These are phyloP conservation scores for Leucogyrophana mollusca DNA, from an alignment of 768 basidiomycete species.

Conservation along the genomic window DNA sequence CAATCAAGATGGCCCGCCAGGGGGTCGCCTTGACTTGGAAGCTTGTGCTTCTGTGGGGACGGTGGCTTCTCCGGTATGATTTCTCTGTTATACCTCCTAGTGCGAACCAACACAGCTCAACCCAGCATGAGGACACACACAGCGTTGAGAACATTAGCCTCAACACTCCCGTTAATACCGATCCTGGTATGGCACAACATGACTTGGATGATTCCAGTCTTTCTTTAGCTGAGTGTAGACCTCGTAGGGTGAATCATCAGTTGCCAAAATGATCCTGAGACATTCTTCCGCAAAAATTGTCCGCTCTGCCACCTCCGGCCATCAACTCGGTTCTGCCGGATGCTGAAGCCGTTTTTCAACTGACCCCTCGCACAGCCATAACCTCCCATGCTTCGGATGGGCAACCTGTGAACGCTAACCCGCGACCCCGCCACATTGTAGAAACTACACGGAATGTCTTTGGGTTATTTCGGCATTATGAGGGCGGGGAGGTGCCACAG, in stretches of 20 bases:
- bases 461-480: slow-evolving; percentile 1
- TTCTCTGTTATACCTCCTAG: too few species aligned
- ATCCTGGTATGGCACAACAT: neutral
- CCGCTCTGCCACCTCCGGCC: neutral
- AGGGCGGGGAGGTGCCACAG: neutral
- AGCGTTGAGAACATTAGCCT: neutral
- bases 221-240: neutral
- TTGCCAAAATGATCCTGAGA: slow-evolving; percentile 4
- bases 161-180: neutral
- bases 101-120: too few species aligned
- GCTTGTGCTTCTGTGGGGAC: too few species aligned
- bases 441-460: slow-evolving; percentile 2
- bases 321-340: too few species aligned
- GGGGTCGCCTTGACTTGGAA: too few species aligned
- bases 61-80: too few species aligned
- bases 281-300: slow-evolving; percentile 1
- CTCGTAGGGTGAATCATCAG: neutral
- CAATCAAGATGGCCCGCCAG: too few species aligned
- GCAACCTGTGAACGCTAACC: neutral
- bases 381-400: neutral
- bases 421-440: neutral
- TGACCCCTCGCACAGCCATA: neutral
- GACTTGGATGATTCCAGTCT: neutral
- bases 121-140: too few species aligned
- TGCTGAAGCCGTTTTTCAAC: too few species aligned